Evolutionary conservation across 805 yeast species (phyloP).

Genomic region (Kuraishia floccosa): DNA sequence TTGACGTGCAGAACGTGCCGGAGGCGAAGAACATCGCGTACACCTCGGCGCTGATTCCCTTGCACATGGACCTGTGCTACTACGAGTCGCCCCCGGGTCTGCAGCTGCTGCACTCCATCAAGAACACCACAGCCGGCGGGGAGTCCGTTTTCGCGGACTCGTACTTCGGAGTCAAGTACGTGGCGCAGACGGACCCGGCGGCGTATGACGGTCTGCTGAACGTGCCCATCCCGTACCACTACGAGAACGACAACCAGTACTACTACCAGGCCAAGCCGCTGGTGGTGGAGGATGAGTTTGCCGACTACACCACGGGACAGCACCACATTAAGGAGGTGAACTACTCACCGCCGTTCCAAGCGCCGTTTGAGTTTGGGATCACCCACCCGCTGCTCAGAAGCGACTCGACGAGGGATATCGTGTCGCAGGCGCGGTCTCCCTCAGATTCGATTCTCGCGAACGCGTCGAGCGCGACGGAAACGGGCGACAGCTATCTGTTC

Average conservation of each 20-base stretch:
- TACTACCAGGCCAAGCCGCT: conserved; percentile 55
- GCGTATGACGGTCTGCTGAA: conserved; percentile 52
- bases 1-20: conserved; percentile 46
- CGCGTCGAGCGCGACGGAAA: conserved; percentile 18
- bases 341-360: conserved; percentile 79
- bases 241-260: conserved; percentile 46
- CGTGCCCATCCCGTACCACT: conserved; percentile 62
- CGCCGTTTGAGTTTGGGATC: conserved; percentile 57
- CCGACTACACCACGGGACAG: conserved; percentile 10
- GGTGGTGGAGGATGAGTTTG: conserved; percentile 36
- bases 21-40: conserved; percentile 62
- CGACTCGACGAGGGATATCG: conserved; percentile 8
- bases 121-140: conserved; percentile 49
- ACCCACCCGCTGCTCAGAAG: conserved; percentile 19
- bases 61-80: conserved; percentile 70
- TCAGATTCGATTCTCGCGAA: conserved; percentile 1
- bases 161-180: conserved; percentile 47
- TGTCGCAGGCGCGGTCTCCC: not conserved
- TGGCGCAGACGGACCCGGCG: conserved; percentile 43
- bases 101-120: conserved; percentile 53
- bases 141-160: conserved; percentile 63
- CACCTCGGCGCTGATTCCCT: conserved; percentile 50
- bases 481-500: conserved; percentile 29
- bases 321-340: conserved; percentile 43
- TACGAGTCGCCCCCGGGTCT: conserved; percentile 78